Conservation (phyloP, 2,329 filamentous ascomycete species). For the Myriosclerotinia curreyana region DNA sequence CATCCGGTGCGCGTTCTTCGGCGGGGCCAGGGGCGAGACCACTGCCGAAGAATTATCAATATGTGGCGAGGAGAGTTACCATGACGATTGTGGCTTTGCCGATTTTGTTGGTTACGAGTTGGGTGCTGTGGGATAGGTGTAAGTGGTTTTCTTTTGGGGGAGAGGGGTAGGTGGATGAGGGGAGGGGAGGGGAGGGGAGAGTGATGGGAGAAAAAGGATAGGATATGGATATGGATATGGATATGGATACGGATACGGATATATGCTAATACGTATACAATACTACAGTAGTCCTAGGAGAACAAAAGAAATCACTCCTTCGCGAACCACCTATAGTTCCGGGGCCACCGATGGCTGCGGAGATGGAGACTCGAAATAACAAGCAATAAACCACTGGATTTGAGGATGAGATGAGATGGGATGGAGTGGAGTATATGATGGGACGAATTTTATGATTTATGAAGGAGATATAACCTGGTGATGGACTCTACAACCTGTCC, state of each 20-base stretch:
- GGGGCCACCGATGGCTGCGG: not conserved
- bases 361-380: conserved; percentile 1
- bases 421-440: not conserved
- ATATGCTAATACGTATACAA: conserved; percentile 6
- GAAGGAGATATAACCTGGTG: not conserved
- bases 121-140: conserved; percentile 39
- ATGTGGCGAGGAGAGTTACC: conserved; percentile 36
- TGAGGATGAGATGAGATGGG: too few relatives aligned
- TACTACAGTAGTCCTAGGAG: conserved; percentile 14
- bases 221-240: not conserved
- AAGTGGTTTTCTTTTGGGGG: conserved; percentile 21
- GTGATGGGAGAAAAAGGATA: not conserved
- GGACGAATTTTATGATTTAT: not conserved
- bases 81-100: conserved; percentile 38
- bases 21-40: conserved; percentile 6
- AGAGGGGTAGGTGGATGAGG: not conserved
- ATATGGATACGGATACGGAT: not conserved
- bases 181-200: too few relatives aligned
- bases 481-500: not conserved
- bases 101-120: conserved; percentile 38
- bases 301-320: conserved; percentile 12
- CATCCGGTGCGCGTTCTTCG: conserved; percentile 34
- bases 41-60: conserved; percentile 36
- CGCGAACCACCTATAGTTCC: conserved; percentile 7
- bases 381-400: not conserved